Conservation (phyloP, 768 basidiomycete species). For the Lactifluus echinatus region DNA sequence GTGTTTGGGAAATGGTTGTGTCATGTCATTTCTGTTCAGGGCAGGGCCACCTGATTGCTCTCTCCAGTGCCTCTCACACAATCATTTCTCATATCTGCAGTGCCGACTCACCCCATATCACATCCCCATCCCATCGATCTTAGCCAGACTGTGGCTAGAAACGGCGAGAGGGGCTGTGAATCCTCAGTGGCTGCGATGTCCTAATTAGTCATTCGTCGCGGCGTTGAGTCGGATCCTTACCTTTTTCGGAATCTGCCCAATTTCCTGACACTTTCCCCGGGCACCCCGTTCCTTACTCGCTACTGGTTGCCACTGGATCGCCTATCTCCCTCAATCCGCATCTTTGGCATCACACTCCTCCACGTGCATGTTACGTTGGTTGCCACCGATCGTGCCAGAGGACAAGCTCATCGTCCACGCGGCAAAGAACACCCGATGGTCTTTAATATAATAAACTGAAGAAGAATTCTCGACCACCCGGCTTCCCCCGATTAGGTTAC, state of each 20-base stretch:
- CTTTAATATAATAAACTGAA: no score
- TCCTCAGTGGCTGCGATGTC: slow-evolving; percentile 8
- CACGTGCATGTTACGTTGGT: neutral
- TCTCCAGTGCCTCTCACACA: neutral
- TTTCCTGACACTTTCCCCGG: slow-evolving; percentile 10
- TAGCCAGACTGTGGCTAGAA: neutral
- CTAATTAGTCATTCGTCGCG: slow-evolving; percentile 20
- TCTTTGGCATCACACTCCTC: neutral
- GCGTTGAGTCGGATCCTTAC: slow-evolving; percentile 26
- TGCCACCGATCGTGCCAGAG: neutral
- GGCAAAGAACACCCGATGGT: no score
- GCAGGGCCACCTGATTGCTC: neutral
- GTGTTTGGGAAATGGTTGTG: slow-evolving; percentile 18
- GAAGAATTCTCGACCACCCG: neutral
- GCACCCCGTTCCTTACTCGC: slow-evolving; percentile 24
- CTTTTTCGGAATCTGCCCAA: slow-evolving; percentile 20
- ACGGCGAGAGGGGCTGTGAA: slow-evolving; percentile 13
- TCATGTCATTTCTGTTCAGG: slow-evolving; percentile 12
- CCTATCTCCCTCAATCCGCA: neutral
- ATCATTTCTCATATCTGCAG: slow-evolving; percentile 3
- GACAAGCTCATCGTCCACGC: no score
- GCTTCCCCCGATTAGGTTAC: slow-evolving; percentile 20
- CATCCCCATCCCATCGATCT: slow-evolving; percentile 6
- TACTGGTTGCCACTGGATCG: slow-evolving; percentile 17
- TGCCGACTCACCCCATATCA: neutral